Evolutionary conservation across 2,329 filamentous ascomycete genomes (phyloP).

Genomic region (Scolecobasidium constrictum): DNA sequence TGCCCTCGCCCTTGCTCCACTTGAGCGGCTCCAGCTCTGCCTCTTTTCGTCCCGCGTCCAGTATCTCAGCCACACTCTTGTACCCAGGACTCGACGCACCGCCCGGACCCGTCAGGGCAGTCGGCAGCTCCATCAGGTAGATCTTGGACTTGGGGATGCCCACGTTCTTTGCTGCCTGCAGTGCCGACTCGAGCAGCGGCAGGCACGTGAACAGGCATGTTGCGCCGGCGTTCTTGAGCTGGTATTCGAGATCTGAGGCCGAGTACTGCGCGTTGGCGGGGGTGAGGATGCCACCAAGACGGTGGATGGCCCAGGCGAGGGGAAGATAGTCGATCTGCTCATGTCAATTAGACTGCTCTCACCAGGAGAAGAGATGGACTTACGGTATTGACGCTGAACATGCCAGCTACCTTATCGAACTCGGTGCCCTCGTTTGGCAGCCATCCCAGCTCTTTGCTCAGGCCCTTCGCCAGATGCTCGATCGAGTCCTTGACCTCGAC

Average conservation of each 20-base stretch:
- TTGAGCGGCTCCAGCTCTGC: conserved; percentile 43
- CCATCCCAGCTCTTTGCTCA: conserved; percentile 63
- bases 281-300: conserved; percentile 61
- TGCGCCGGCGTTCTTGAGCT: conserved; percentile 57
- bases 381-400: conserved; percentile 76
- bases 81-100: conserved; percentile 37
- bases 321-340: conserved; percentile 62
- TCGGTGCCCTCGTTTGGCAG: conserved; percentile 58
- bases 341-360: not conserved
- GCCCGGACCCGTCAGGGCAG: conserved; percentile 38
- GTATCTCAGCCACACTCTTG: conserved; percentile 56
- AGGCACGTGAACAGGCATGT: conserved; percentile 62
- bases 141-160: conserved; percentile 54
- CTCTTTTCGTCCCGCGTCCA: conserved; percentile 45
- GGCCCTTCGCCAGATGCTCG: conserved; percentile 54
- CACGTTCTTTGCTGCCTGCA: conserved; percentile 51
- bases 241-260: conserved; percentile 57
- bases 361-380: conserved; percentile 15
- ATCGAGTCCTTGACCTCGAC: conserved; percentile 54
- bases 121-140: conserved; percentile 59
- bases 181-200: conserved; percentile 52
- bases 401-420: conserved; percentile 69
- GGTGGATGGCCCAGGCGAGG: conserved; percentile 62
- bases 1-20: conserved; percentile 55
- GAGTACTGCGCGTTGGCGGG: conserved; percentile 70